phyloP scores from a whole-genome alignment of 1,139 yeast genomes.

The Magnusiomyces clavatus region DNA sequence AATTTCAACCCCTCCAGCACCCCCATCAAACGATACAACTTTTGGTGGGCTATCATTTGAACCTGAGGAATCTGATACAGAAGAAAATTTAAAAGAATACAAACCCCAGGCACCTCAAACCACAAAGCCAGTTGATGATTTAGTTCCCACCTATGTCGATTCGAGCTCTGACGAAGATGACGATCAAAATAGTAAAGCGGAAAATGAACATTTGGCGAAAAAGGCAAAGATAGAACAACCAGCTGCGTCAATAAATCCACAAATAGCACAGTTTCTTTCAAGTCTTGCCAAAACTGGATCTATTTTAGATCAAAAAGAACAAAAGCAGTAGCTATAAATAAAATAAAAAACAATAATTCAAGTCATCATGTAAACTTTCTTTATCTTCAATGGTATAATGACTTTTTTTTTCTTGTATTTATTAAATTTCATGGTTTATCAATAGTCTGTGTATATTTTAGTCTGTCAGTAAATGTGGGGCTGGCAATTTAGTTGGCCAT shows the following conservation, averaged over 20 bases:
- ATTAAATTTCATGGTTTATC: too few relatives aligned
- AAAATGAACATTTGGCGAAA: background rate
- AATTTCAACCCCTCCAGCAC: constrained; percentile 4
- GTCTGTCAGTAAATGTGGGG: too few relatives aligned
- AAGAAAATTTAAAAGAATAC: background rate
- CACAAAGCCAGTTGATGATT: background rate
- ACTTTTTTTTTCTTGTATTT: too few relatives aligned
- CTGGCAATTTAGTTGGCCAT: too few relatives aligned
- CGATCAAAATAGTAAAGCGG: background rate
- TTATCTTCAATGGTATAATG: too few relatives aligned
- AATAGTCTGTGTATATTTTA: too few relatives aligned
- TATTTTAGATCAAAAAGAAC: too few relatives aligned
- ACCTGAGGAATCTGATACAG: background rate
- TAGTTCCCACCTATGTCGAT: constrained; percentile 1
- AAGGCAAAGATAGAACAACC: background rate
- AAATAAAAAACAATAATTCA: too few relatives aligned
- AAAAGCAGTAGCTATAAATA: too few relatives aligned
- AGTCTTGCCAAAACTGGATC: constrained; percentile 15
- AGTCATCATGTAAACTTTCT: too few relatives aligned
- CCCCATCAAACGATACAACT: constrained; percentile 1
- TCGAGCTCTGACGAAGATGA: constrained; percentile 4
- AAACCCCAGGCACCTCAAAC: background rate
- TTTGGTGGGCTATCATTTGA: constrained; percentile 4
- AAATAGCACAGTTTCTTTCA: constrained; percentile 27
- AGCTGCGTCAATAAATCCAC: constrained; percentile 25